phyloP scores from a whole-genome alignment of 352 stramenopile species.

The Achlya hypogyna region DNA sequence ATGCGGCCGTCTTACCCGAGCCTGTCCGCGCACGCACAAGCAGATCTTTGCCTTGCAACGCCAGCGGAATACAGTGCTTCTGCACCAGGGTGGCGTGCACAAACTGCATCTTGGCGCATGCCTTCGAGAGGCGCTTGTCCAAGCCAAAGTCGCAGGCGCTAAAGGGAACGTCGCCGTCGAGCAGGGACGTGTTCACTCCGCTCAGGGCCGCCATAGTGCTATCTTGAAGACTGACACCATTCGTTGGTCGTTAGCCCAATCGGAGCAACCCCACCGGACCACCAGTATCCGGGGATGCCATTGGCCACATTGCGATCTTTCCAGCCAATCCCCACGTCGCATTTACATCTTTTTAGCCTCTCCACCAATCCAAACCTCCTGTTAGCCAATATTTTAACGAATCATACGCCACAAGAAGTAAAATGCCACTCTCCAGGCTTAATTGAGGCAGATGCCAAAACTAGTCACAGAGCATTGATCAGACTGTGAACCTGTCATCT shows the following conservation, averaged over 20 bases:
- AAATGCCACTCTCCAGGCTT: no score
- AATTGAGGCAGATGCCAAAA: no score
- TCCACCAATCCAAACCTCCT: no score
- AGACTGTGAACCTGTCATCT: no score
- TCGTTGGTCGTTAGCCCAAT: neutral
- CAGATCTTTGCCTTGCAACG: slow-evolving; percentile 89
- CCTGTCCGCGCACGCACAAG: slow-evolving; percentile 88
- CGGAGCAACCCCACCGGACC: neutral
- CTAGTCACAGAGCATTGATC: no score
- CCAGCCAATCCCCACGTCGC: neutral
- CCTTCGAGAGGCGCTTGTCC: slow-evolving; percentile 88
- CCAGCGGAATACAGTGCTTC: slow-evolving; percentile 89
- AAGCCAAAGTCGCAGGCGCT: slow-evolving; percentile 80
- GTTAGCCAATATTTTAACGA: no score
- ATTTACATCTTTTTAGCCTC: no score
- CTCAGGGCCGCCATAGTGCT: slow-evolving; percentile 21
- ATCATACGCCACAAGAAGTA: no score
- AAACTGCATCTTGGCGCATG: slow-evolving; percentile 88
- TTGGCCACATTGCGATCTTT: neutral
- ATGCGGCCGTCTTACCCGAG: slow-evolving; percentile 92
- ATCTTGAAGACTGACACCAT: slow-evolving; percentile 10
- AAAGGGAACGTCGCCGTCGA: slow-evolving; percentile 76
- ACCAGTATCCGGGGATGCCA: neutral
- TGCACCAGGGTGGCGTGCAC: slow-evolving; percentile 93
- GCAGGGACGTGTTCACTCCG: slow-evolving; percentile 58